These are phyloP conservation scores for Leptomonas pyrrhocoris DNA, from an alignment of 208 protist species.

Conservation along the genomic window DNA sequence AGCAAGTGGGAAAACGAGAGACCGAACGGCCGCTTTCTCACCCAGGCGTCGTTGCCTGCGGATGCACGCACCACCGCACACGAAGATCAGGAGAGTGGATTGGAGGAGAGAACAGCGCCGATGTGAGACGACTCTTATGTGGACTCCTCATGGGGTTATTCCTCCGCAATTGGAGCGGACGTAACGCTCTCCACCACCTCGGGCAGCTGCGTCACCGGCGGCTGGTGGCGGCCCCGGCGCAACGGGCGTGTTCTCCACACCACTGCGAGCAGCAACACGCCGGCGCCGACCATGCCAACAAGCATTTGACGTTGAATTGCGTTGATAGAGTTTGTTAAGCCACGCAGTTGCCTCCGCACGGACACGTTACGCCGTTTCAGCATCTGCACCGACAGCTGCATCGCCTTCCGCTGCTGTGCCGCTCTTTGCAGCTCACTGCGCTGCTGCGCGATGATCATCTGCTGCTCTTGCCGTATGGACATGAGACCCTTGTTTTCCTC, in stretches of 20 bases:
- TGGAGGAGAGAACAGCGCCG: too few relatives aligned
- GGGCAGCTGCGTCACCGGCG: neutral
- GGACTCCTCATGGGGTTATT: neutral
- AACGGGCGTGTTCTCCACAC: conserved; percentile 24
- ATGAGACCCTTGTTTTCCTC: conserved; percentile 22
- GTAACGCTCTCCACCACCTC: neutral
- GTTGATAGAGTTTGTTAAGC: conserved; percentile 12
- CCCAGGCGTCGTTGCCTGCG: too few relatives aligned
- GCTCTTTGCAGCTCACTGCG: conserved; percentile 22
- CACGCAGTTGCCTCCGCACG: conserved; percentile 21
- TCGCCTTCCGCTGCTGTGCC: conserved; percentile 14
- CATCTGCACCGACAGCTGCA: conserved; percentile 17
- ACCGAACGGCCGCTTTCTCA: too few relatives aligned
- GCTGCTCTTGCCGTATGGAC: conserved; percentile 21
- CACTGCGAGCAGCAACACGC: conserved; percentile 16
- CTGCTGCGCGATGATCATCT: conserved; percentile 21
- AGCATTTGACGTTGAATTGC: conserved; percentile 24
- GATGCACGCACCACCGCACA: too few relatives aligned
- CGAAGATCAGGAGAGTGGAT: too few relatives aligned
- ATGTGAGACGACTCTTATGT: too few relatives aligned
- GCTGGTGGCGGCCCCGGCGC: neutral
- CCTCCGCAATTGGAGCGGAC: neutral
- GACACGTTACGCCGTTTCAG: conserved; percentile 17
- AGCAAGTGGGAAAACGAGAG: too few relatives aligned
- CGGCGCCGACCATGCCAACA: conserved; percentile 16